Conservation (phyloP, 2,329 filamentous ascomycete species). For the Incumbomyces delicatus region DNA sequence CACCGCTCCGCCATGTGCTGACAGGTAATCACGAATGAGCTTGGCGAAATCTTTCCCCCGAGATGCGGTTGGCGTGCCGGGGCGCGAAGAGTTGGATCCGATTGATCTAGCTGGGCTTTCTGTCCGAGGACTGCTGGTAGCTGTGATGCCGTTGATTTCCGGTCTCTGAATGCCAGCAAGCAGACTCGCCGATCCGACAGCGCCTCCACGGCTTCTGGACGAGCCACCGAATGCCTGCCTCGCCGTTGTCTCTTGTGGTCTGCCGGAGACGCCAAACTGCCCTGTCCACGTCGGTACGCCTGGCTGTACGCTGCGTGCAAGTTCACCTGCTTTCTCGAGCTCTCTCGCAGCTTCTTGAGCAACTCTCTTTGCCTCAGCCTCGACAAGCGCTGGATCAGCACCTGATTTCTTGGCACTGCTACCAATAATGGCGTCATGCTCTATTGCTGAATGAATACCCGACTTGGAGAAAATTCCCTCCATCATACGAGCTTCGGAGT, state of each 20-base stretch:
- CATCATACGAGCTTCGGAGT: conserved; percentile 65
- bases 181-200: conserved; percentile 35
- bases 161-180: conserved; percentile 52
- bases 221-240: conserved; percentile 36
- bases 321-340: conserved; percentile 61
- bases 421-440: conserved; percentile 85
- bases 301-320: conserved; percentile 62
- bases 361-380: conserved; percentile 69
- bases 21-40: conserved; percentile 70
- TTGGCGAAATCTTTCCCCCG: conserved; percentile 54
- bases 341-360: conserved; percentile 69
- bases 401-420: conserved; percentile 51
- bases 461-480: conserved; percentile 80
- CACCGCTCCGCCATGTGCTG: conserved; percentile 64
- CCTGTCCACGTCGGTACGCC: conserved; percentile 94
- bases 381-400: conserved; percentile 68
- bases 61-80: conserved; percentile 24
- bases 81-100: conserved; percentile 15
- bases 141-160: conserved; percentile 22
- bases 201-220: conserved; percentile 18
- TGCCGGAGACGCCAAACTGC: conserved; percentile 65
- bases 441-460: conserved; percentile 79
- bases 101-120: conserved; percentile 19
- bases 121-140: conserved; percentile 13
- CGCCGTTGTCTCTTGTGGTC: conserved; percentile 47